These are phyloP conservation scores for Diplosphaera chodatii DNA, from an alignment of 139 green algal species.

Conservation along the genomic window DNA sequence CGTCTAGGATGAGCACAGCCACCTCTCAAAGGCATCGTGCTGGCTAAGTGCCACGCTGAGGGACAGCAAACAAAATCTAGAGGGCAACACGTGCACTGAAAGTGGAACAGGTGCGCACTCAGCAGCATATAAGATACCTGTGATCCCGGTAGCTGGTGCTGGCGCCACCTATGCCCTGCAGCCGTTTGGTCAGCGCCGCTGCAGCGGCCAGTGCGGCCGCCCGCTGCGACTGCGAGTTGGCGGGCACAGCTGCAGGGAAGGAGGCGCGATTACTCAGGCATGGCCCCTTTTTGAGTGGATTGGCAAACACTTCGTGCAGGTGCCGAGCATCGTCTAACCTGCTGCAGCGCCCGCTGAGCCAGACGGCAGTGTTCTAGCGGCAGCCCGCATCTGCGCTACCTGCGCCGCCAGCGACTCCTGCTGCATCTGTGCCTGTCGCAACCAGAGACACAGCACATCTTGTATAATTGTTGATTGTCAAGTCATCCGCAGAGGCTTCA, in stretches of 20 bases:
- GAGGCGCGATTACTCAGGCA: too few relatives aligned
- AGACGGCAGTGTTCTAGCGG: neutral
- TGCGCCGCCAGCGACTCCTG: constrained; percentile 37
- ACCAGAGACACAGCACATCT: too few relatives aligned
- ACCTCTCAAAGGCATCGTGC: too few relatives aligned
- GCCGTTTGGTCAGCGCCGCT: constrained; percentile 36
- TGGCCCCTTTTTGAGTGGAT: too few relatives aligned
- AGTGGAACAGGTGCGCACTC: neutral
- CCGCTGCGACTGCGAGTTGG: constrained; percentile 30
- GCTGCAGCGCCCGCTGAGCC: neutral
- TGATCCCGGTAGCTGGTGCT: neutral
- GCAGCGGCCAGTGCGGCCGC: constrained; percentile 43
- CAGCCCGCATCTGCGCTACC: constrained; percentile 25
- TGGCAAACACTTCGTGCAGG: too few relatives aligned
- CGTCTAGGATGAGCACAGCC: too few relatives aligned
- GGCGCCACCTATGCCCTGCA: constrained; percentile 11
- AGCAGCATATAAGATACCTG: neutral
- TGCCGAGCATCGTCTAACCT: neutral
- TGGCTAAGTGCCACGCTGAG: too few relatives aligned
- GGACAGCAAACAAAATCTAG: neutral
- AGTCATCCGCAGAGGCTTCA: too few relatives aligned
- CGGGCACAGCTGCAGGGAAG: constrained; percentile 7
- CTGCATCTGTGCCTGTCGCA: constrained; percentile 33
- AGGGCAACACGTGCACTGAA: neutral
- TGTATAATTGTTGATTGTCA: too few relatives aligned